phyloP scores from a whole-genome alignment of 169 alveolate genomes.

The Plasmodium gaboni region DNA sequence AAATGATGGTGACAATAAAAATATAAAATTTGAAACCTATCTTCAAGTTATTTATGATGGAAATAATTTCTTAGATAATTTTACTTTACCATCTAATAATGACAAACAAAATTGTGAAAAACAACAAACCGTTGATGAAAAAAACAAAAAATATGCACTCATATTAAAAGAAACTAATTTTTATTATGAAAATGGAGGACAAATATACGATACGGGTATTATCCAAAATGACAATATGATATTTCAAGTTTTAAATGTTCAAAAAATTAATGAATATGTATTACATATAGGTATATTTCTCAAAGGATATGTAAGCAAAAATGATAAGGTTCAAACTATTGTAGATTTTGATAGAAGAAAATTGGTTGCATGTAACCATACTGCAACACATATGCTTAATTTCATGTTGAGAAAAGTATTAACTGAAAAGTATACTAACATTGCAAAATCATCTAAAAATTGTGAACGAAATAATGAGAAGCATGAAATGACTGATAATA shows the following conservation, averaged over 20 bases:
- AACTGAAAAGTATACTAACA: conserved; percentile 11
- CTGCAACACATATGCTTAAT: conserved; percentile 93
- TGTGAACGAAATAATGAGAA: conserved; percentile 2
- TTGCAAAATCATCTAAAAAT: not conserved
- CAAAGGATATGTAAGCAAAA: conserved; percentile 23
- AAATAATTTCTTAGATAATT: conserved; percentile 65
- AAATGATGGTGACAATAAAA: conserved; percentile 11
- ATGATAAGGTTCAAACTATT: conserved; percentile 71
- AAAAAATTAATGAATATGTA: conserved; percentile 90
- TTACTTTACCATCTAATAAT: not conserved
- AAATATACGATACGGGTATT: conserved; percentile 86
- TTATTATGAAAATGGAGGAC: conserved; percentile 93
- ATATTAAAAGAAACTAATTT: conserved; percentile 90
- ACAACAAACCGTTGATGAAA: not conserved
- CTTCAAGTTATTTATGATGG: conserved; percentile 87
- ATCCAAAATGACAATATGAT: conserved; percentile 64
- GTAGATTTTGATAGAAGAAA: conserved; percentile 91
- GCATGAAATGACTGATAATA: not conserved
- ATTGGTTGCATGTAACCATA: conserved; percentile 93
- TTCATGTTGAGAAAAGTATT: conserved; percentile 88
- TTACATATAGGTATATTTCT: conserved; percentile 88
- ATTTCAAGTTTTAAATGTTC: conserved; percentile 88
- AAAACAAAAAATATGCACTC: conserved; percentile 79
- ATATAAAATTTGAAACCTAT: conserved; percentile 64
- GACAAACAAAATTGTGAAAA: conserved; percentile 1